These are phyloP conservation scores for Acanthamoeba healyi DNA, from an alignment of 208 protist species.

Conservation along the genomic window DNA sequence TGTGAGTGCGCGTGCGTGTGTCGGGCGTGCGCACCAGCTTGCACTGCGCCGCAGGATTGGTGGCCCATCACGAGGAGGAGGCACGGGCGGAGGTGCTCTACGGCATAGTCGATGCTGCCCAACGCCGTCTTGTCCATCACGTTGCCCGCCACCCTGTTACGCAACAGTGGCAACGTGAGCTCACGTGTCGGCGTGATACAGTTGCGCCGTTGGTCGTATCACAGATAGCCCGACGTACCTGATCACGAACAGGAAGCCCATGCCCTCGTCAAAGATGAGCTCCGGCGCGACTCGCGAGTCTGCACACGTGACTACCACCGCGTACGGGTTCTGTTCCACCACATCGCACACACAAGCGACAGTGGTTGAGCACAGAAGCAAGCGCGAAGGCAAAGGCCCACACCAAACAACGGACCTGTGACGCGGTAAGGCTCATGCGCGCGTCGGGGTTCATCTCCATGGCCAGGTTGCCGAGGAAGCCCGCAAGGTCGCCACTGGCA, in stretches of 20 bases:
- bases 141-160: slow-evolving; percentile 21
- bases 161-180: too few relatives aligned
- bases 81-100: neutral
- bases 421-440: neutral
- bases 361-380: too few relatives aligned
- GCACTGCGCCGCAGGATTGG: slow-evolving; percentile 23
- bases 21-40: neutral
- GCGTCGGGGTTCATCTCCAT: neutral
- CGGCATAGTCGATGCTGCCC: slow-evolving; percentile 43
- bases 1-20: neutral
- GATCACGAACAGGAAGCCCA: slow-evolving; percentile 9
- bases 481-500: neutral
- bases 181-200: too few relatives aligned
- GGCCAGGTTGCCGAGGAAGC: slow-evolving; percentile 10
- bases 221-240: too few relatives aligned
- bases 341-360: too few relatives aligned
- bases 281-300: slow-evolving; percentile 38
- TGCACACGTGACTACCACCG: neutral
- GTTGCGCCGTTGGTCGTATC: too few relatives aligned
- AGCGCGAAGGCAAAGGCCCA: neutral
- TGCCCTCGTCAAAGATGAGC: slow-evolving; percentile 55
- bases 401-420: neutral
- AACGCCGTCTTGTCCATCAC: slow-evolving; percentile 25
- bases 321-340: neutral
- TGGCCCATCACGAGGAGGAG: slow-evolving; percentile 18